Percentiles rank a stretch among this genome's conserved stretches.
Conservation (phyloP, 2,329 filamentous ascomycete species). For the Lecanicillium sp. region DNA sequence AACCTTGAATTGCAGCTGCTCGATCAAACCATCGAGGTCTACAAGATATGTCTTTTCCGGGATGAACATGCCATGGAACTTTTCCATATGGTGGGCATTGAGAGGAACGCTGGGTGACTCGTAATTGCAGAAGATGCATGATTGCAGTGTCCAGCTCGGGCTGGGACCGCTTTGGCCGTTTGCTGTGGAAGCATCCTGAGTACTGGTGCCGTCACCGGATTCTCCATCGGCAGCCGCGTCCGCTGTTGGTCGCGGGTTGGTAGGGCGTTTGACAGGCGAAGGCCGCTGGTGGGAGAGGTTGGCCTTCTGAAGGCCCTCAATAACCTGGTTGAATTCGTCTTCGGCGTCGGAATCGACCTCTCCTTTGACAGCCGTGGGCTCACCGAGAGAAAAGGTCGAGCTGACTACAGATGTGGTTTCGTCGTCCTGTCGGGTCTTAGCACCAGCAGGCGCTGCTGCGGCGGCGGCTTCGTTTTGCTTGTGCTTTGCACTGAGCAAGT, state of each 20-base stretch:
- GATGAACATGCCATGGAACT: constrained; percentile 91
- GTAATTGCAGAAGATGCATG: constrained; percentile 90
- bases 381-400: constrained; percentile 84
- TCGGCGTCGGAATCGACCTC: constrained; percentile 60
- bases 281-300: constrained; percentile 49
- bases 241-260: constrained; percentile 39
- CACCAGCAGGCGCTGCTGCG: constrained; percentile 10
- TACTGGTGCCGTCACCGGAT: constrained; percentile 31
- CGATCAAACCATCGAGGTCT: constrained; percentile 72
- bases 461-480: constrained; percentile 47
- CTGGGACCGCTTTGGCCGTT: constrained; percentile 17
- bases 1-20: constrained; percentile 72
- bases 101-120: constrained; percentile 66
- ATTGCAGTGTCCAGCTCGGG: constrained; percentile 34
- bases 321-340: constrained; percentile 67
- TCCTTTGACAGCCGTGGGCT: constrained; percentile 50
- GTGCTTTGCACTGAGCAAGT: constrained; percentile 86
- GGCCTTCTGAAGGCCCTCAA: constrained; percentile 67
- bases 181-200: constrained; percentile 25
- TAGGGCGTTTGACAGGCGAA: constrained; percentile 46
- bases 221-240: constrained; percentile 34
- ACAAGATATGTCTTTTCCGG: constrained; percentile 80
- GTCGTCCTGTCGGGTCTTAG: constrained; percentile 39
- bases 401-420: constrained; percentile 78
- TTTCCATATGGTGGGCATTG: constrained; percentile 83